Evolutionary conservation across 2,329 filamentous ascomycete genomes (phyloP).

Genomic region (Fusarium bactridioides): DNA sequence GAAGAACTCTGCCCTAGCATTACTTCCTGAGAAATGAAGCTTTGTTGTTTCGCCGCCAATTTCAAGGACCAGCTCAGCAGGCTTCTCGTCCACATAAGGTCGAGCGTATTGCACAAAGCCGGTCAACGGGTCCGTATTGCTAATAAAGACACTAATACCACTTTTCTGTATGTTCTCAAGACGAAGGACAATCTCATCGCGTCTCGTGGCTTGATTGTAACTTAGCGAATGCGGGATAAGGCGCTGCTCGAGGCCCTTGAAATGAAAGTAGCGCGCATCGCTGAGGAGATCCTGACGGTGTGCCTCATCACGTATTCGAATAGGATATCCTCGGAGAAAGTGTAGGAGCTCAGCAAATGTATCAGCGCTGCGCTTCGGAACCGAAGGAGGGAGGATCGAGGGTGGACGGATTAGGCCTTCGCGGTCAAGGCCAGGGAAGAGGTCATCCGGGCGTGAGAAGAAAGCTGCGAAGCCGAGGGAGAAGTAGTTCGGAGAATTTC

Average conservation of each 20-base stretch:
- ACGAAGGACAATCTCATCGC: slow-evolving; percentile 79
- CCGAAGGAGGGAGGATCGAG: slow-evolving; percentile 81
- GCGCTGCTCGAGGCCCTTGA: slow-evolving; percentile 89
- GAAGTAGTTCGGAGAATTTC: slow-evolving; percentile 96
- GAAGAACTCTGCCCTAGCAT: slow-evolving; percentile 73
- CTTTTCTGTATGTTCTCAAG: slow-evolving; percentile 90
- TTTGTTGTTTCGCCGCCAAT: slow-evolving; percentile 73
- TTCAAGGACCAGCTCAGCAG: slow-evolving; percentile 81
- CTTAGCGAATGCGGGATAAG: slow-evolving; percentile 79
- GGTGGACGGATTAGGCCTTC: slow-evolving; percentile 84
- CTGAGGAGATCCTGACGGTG: slow-evolving; percentile 81
- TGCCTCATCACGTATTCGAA: slow-evolving; percentile 76
- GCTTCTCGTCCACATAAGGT: slow-evolving; percentile 81
- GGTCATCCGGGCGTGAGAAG: slow-evolving; percentile 79
- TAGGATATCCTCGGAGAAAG: slow-evolving; percentile 82
- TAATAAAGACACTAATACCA: slow-evolving; percentile 72
- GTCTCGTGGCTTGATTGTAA: slow-evolving; percentile 74
- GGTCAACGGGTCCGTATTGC: slow-evolving; percentile 40
- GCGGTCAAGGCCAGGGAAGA: slow-evolving; percentile 86
- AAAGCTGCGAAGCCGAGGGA: slow-evolving; percentile 88
- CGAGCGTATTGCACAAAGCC: slow-evolving; percentile 80
- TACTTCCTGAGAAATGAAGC: slow-evolving; percentile 56
- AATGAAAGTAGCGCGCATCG: slow-evolving; percentile 92
- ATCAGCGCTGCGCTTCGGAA: slow-evolving; percentile 83
- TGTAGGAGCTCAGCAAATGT: slow-evolving; percentile 85